These are phyloP conservation scores for Colletotrichum sp. DNA, from an alignment of 2,329 filamentous ascomycete species.

Conservation along the genomic window DNA sequence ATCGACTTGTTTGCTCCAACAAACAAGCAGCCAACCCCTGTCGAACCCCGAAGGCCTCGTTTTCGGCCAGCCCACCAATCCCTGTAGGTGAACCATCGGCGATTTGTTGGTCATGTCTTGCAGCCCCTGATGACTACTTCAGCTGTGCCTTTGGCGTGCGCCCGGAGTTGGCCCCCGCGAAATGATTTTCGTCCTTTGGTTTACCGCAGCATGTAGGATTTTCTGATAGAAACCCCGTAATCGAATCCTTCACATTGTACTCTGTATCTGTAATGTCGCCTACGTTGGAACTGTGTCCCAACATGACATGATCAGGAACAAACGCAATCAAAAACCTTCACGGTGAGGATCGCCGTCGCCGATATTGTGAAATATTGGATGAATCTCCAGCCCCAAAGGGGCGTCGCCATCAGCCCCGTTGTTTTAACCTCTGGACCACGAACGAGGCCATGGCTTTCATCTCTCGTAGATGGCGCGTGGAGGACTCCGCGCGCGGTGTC, in stretches of 20 bases:
- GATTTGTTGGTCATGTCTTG: background rate
- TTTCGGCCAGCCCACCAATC: background rate
- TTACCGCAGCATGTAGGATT: background rate
- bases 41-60: background rate
- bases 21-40: slow-evolving; percentile 11
- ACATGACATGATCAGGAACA: background rate
- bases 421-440: background rate
- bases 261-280: background rate
- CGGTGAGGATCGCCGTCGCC: background rate
- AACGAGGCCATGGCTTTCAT: background rate
- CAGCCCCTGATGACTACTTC: background rate
- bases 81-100: background rate
- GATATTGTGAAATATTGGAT: background rate
- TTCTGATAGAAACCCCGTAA: background rate
- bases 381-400: background rate
- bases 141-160: background rate
- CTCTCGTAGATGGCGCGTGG: background rate
- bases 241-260: background rate
- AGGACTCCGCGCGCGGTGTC: background rate
- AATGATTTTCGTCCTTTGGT: background rate
- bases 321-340: background rate
- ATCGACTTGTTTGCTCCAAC: background rate
- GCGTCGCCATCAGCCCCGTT: background rate
- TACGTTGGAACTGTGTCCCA: background rate
- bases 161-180: background rate